Percentiles rank a stretch among this genome's conserved stretches.
Conservation (phyloP, 176 grass and related monocot genomes). For the Eremochloa ophiuroides region DNA sequence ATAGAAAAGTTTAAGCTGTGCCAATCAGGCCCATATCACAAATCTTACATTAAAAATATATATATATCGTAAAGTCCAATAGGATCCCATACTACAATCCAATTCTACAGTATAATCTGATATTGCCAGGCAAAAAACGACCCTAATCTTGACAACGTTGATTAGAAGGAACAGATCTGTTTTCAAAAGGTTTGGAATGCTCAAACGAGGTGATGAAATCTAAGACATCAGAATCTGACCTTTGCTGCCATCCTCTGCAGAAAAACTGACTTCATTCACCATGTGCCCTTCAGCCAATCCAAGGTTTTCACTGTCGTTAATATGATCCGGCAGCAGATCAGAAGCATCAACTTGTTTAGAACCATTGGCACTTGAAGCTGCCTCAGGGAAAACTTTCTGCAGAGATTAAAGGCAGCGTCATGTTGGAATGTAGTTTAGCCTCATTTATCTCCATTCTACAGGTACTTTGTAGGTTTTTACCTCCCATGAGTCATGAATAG, state of each 20-base stretch:
- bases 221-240: conserved; percentile 54
- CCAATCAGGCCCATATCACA: not conserved
- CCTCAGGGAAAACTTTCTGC: conserved; percentile 96
- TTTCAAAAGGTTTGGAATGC: conserved; percentile 28
- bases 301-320: conserved; percentile 59
- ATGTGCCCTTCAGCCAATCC: conserved; percentile 25
- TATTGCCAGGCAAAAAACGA: not conserved
- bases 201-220: conserved; percentile 56
- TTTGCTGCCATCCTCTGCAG: conserved; percentile 34
- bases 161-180: conserved; percentile 27
- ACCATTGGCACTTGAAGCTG: conserved; percentile 52
- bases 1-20: not conserved
- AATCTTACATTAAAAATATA: not conserved
- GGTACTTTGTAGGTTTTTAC: conserved; percentile 43
- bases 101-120: not conserved
- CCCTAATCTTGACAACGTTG: not conserved
- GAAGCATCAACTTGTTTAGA: conserved; percentile 45
- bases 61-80: not conserved
- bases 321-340: conserved; percentile 54
- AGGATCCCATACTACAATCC: not conserved
- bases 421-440: conserved; percentile 22
- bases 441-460: conserved; percentile 12
- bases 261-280: conserved; percentile 30
- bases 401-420: conserved; percentile 14
- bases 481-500: conserved; percentile 88